Conservation (phyloP, 1,284 basidiomycete species). For the Irpex sp. region DNA sequence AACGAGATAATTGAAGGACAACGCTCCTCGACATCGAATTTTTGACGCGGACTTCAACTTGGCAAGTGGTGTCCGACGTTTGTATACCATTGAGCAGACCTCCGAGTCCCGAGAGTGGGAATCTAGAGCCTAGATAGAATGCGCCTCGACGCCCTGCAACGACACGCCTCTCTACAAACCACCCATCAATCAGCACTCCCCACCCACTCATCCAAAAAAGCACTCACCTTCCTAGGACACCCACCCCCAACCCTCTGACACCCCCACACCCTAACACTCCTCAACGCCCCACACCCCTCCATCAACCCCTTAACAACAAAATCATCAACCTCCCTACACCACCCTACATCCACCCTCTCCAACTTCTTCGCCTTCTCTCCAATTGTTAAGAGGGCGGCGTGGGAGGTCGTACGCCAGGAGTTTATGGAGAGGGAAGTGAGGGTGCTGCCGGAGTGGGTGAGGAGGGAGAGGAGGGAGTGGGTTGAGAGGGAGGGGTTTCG, state of each 20-base stretch:
- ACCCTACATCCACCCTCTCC: slow-evolving; percentile 76
- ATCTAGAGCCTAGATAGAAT: no score
- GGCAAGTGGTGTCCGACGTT: no score
- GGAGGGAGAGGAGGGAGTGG: slow-evolving; percentile 58
- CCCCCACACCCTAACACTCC: slow-evolving; percentile 68
- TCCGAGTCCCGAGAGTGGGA: no score
- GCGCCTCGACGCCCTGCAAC: no score
- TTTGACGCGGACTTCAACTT: no score
- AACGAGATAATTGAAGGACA: no score
- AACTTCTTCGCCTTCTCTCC: slow-evolving; percentile 47
- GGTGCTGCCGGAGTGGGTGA: slow-evolving; percentile 65
- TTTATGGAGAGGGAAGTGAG: slow-evolving; percentile 76
- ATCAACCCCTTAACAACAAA: slow-evolving; percentile 74
- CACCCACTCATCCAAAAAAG: background rate
- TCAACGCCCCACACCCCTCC: slow-evolving; percentile 48
- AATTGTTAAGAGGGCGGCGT: slow-evolving; percentile 54
- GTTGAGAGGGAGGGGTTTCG: slow-evolving; percentile 60
- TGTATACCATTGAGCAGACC: no score
- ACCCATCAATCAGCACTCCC: no score
- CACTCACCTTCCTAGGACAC: slow-evolving; percentile 48
- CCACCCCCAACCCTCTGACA: slow-evolving; percentile 62
- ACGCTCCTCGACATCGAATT: no score
- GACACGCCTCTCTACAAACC: no score
- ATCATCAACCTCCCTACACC: slow-evolving; percentile 85
- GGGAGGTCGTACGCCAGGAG: slow-evolving; percentile 65